Conservation (phyloP, 2,329 filamentous ascomycete species). For the Triangularia setosa region DNA sequence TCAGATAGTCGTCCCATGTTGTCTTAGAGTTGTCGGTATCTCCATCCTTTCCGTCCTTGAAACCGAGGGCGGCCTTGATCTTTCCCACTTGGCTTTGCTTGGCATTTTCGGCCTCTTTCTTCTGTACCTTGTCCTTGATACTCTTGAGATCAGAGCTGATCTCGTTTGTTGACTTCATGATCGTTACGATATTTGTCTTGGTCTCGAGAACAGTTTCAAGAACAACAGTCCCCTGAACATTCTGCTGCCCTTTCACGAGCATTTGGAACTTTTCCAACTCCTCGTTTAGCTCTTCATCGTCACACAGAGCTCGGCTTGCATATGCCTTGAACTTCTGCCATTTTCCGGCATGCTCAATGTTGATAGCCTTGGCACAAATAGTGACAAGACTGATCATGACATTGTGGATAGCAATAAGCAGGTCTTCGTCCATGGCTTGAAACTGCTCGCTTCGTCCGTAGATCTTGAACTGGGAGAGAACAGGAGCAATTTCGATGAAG, state of each 20-base stretch:
- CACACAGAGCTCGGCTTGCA: neutral
- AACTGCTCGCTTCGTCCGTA: constrained; percentile 8
- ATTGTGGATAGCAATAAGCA: constrained; percentile 3
- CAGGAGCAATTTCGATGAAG: neutral
- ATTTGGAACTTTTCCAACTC: constrained; percentile 1
- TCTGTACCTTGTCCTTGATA: neutral
- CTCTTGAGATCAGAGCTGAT: neutral
- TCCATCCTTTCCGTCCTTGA: neutral
- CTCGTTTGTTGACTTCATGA: neutral
- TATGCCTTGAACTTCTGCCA: constrained; percentile 10
- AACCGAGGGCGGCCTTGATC: neutral
- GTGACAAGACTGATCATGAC: constrained; percentile 9
- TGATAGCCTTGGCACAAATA: constrained; percentile 6
- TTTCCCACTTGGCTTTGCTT: neutral
- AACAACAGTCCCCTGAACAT: neutral
- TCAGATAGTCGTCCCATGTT: neutral
- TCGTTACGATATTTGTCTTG: neutral
- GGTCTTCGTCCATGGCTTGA: constrained; percentile 5
- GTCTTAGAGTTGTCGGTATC: neutral
- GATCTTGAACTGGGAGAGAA: constrained; percentile 8
- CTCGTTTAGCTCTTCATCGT: neutral
- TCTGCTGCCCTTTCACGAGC: neutral
- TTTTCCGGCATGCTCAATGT: constrained; percentile 1
- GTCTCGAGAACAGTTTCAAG: neutral
- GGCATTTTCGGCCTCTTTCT: neutral